Base-by-base conservation (phyloP, 1,284 basidiomycete species). In the Veloporphyrellus conicus region DNA sequence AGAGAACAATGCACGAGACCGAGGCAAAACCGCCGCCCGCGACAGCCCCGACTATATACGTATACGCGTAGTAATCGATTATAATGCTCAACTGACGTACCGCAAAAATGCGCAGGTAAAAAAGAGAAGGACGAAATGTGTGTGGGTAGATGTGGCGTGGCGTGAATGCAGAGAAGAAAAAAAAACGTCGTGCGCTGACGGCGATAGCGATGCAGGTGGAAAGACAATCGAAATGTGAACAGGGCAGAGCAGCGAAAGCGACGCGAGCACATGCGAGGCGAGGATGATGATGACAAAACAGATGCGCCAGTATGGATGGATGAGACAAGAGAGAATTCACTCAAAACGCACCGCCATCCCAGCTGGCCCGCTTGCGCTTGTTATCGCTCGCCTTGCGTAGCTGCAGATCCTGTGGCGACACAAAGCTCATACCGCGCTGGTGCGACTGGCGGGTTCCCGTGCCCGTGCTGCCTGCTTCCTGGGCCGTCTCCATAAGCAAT, bases 321-420 rank as follows among this genome's bases (percentile, higher is more conserved):
- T n/a, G n/a, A n/a, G n/a, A n/a, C n/a, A n/a, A n/a, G n/a, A n/a
- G n/a, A n/a, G n/a, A n/a, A 25, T 25, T 8, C 10, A 6, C 2
- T 35, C 8, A 67, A 29, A 66, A 64, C 41, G 58, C 61, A 20
- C 70, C 71, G 6, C 84, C 83, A 62, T 87, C 85, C 84, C 85
- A 87, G 62, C 84, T 87, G 35, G 79, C 79, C 60, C 84, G 73
- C 73, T 87, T 87, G 58, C 83, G 71, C 69, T 85, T 85, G 58
- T 81, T 80, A 49, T 78, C 78, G 46, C 57, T 76, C 3, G 63
- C 68, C 56, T 72, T 74, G 63, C 69, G 71, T 53, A 84, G 51
- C 48, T 82, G 65, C 52, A 86, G 60, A 60, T 87, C 84, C 62
- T 84, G 77, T 25, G 85, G 84, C 49, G 80, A 81, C 34, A 87